Percentiles rank a stretch among this genome's conserved stretches.
phyloP scores from a whole-genome alignment of 2,329 filamentous ascomycete species.

The Rhinocladiella mackenziei region DNA sequence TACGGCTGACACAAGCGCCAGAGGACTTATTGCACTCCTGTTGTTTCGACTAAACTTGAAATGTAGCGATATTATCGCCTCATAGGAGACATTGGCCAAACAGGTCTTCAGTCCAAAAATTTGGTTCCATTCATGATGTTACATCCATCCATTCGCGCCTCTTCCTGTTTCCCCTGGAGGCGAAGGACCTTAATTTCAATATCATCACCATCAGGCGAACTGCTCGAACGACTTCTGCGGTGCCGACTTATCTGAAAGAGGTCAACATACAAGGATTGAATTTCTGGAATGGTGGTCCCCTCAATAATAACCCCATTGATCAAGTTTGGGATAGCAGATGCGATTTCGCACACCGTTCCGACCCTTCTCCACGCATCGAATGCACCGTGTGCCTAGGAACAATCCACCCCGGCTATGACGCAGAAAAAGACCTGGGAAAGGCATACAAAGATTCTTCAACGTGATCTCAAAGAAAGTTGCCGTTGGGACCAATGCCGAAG shows the following conservation, averaged over 20 bases:
- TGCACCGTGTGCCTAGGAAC: constrained; percentile 22
- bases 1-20: constrained; percentile 27
- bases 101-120: constrained; percentile 21
- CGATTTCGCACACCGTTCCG: constrained; percentile 13
- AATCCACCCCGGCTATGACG: constrained; percentile 16
- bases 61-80: constrained; percentile 15
- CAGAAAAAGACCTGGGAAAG: constrained; percentile 1
- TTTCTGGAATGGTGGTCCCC: constrained; percentile 25
- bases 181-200: constrained; percentile 15
- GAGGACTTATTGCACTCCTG: constrained; percentile 28
- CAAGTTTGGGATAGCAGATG: constrained; percentile 22
- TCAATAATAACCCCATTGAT: constrained; percentile 26
- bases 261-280: constrained; percentile 17
- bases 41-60: constrained; percentile 26
- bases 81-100: constrained; percentile 18
- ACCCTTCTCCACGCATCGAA: constrained; percentile 9
- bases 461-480: constrained; percentile 16
- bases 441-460: constrained; percentile 15
- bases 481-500: constrained; percentile 25
- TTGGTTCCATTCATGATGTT: constrained; percentile 18
- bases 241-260: constrained; percentile 24
- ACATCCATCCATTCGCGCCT: constrained; percentile 11
- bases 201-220: constrained; percentile 23
- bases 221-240: constrained; percentile 22
- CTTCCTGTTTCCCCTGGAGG: constrained; percentile 19